A percentile compares a stretch with the other conserved stretches of the same genome.
phyloP scores from a whole-genome alignment of 2,329 filamentous ascomycete genomes.

The Hypoxylon sp. region DNA sequence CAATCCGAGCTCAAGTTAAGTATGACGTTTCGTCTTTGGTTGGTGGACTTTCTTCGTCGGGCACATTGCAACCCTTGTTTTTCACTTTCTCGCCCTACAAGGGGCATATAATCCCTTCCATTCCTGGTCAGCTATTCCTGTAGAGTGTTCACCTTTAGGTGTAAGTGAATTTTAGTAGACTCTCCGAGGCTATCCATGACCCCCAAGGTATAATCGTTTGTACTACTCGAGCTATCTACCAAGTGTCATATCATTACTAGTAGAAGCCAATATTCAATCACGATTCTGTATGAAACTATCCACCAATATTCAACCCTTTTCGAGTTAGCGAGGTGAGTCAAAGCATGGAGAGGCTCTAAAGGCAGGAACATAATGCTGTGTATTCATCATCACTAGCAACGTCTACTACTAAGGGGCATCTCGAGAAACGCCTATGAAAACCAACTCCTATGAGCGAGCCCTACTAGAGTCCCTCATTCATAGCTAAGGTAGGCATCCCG shows the following conservation, averaged over 20 bases:
- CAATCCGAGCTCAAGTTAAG: not conserved
- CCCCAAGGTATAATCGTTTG: not conserved
- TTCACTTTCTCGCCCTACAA: not conserved
- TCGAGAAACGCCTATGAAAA: not conserved
- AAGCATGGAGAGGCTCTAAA: not conserved
- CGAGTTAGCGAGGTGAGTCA: not conserved
- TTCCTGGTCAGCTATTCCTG: not conserved
- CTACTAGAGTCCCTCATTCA: not conserved
- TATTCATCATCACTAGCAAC: not conserved
- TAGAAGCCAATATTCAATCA: not conserved
- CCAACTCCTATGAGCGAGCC: not conserved
- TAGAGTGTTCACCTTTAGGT: constrained; percentile 31
- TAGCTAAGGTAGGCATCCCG: too few species aligned
- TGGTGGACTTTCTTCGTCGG: not conserved
- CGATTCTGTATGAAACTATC: not conserved
- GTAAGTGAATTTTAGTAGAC: constrained; percentile 20
- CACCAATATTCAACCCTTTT: not conserved
- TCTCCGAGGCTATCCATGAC: not conserved
- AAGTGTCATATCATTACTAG: not conserved
- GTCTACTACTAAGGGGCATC: not conserved
- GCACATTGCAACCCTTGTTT: not conserved
- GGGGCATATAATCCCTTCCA: not conserved
- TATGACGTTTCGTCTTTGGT: not conserved
- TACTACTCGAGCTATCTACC: not conserved
- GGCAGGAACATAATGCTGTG: not conserved